Evolutionary conservation across 768 basidiomycete genomes (phyloP).

Genomic region (Naganishia onofrii): DNA sequence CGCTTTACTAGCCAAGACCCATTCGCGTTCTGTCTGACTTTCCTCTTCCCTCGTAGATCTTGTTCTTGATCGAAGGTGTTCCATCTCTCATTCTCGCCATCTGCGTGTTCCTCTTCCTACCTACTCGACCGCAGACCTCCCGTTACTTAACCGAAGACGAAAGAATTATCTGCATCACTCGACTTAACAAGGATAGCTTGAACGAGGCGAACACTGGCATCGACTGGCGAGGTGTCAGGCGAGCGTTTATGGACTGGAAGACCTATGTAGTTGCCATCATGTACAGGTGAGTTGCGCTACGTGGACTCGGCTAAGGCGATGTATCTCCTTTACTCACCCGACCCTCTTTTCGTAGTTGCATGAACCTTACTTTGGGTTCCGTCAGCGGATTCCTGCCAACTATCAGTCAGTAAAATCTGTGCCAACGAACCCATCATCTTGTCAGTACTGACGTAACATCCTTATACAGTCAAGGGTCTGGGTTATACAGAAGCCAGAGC

Average conservation of each 20-base stretch:
- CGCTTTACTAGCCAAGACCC: neutral
- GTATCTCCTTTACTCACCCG: constrained; percentile 26
- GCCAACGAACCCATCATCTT: neutral
- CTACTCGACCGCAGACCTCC: constrained; percentile 51
- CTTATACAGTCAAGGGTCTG: constrained; percentile 44
- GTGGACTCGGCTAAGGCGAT: neutral
- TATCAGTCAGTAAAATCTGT: constrained; percentile 35
- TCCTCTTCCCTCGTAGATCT: constrained; percentile 35
- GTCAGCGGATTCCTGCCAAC: constrained; percentile 52
- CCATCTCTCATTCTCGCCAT: constrained; percentile 53
- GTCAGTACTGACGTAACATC: neutral
- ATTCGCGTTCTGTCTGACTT: constrained; percentile 31
- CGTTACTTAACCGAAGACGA: constrained; percentile 52
- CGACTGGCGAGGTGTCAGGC: constrained; percentile 51
- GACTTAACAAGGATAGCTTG: constrained; percentile 47
- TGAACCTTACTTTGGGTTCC: constrained; percentile 48
- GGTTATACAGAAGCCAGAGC: constrained; percentile 45
- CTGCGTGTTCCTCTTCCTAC: constrained; percentile 53
- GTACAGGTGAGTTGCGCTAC: constrained; percentile 29
- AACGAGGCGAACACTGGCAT: constrained; percentile 43
- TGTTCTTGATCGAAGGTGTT: constrained; percentile 55
- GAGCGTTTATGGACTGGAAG: constrained; percentile 52
- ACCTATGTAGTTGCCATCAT: constrained; percentile 47
- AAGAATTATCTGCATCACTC: constrained; percentile 49
- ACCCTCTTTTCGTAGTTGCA: constrained; percentile 38